Conservation (phyloP, 805 yeast species). For the Teunomyces tritomae region DNA sequence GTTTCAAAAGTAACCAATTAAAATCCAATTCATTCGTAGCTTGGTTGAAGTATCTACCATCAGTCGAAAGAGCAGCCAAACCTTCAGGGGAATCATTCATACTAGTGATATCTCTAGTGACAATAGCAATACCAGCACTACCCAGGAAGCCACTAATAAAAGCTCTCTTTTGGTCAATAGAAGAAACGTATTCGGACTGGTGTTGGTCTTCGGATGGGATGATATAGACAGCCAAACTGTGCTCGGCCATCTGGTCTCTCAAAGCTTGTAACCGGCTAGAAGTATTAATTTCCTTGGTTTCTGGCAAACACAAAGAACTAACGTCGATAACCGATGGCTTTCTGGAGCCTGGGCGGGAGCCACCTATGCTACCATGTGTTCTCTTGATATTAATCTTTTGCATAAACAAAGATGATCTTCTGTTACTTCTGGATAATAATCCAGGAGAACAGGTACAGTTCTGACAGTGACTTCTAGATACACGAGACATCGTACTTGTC, state of each 20-base stretch:
- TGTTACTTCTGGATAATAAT: constrained; percentile 61
- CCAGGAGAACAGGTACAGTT: constrained; percentile 89
- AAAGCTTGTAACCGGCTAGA: constrained; percentile 29
- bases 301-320: constrained; percentile 40
- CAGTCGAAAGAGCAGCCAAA: constrained; percentile 54
- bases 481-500: constrained; percentile 22
- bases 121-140: constrained; percentile 58
- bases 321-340: constrained; percentile 43
- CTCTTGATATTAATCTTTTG: constrained; percentile 25
- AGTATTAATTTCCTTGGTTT: constrained; percentile 51
- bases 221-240: constrained; percentile 52
- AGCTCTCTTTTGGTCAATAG: constrained; percentile 52
- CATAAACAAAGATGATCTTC: constrained; percentile 56
- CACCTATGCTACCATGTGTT: constrained; percentile 17
- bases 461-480: constrained; percentile 50
- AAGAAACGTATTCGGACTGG: constrained; percentile 59
- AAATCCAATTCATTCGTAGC: constrained; percentile 58
- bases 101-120: constrained; percentile 52
- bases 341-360: constrained; percentile 31
- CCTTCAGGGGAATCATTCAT: constrained; percentile 56
- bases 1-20: constrained; percentile 56
- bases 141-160: constrained; percentile 62
- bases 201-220: constrained; percentile 64
- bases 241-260: constrained; percentile 38
- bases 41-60: constrained; percentile 59